Evolutionary conservation across 768 basidiomycete species (phyloP).

Genomic region (Mycena epipterygia): DNA sequence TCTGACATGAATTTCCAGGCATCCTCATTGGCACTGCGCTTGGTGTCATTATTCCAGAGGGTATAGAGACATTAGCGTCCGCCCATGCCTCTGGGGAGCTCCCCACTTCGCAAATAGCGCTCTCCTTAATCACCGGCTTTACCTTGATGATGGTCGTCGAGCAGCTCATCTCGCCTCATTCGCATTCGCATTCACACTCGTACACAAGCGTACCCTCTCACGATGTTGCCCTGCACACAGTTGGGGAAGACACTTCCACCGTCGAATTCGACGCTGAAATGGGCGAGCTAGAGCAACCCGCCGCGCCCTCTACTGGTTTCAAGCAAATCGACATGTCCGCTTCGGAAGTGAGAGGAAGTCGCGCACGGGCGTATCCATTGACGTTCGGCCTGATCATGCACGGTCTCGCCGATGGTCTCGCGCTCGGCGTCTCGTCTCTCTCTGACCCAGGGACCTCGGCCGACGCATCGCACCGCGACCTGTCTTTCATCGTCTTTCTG

Average conservation of each 20-base stretch:
- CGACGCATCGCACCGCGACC: conserved; percentile 52
- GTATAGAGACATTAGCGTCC: conserved; percentile 72
- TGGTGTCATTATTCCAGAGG: conserved; percentile 95
- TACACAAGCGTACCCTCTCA: conserved; percentile 39
- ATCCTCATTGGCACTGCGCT: conserved; percentile 91
- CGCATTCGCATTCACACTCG: conserved; percentile 50
- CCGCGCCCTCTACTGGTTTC: conserved; percentile 38
- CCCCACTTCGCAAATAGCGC: conserved; percentile 68
- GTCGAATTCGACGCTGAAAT: conserved; percentile 76
- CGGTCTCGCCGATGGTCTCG: conserved; percentile 92
- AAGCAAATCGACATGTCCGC: conserved; percentile 40
- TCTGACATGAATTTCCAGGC: conserved; percentile 67
- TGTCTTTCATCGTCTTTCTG: conserved; percentile 90
- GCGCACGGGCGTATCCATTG: conserved; percentile 71
- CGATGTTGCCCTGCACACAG: conserved; percentile 46
- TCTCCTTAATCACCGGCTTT: conserved; percentile 76
- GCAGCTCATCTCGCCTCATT: conserved; percentile 68
- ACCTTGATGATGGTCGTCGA: conserved; percentile 77
- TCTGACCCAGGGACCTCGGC: conserved; percentile 34
- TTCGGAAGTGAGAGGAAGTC: conserved; percentile 42
- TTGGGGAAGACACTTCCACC: conserved; percentile 40
- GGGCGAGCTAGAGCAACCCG: conserved; percentile 63
- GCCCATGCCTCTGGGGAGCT: conserved; percentile 52
- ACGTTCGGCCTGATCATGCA: conserved; percentile 92
- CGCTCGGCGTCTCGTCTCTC: conserved; percentile 84